These are phyloP conservation scores for Colletotrichum endophyticum DNA, from an alignment of 2,329 filamentous ascomycete species.

Conservation along the genomic window DNA sequence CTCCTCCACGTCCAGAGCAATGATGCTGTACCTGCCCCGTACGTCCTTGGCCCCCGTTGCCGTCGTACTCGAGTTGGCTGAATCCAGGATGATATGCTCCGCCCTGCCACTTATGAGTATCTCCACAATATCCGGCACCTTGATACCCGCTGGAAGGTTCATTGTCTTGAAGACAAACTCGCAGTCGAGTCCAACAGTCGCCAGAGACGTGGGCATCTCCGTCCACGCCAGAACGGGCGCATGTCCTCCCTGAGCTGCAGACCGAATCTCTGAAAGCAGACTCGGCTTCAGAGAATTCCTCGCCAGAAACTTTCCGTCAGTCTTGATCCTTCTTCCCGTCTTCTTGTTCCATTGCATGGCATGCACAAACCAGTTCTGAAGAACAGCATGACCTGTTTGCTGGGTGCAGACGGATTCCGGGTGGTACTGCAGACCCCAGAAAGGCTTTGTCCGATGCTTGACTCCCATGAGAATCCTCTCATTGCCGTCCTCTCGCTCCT, in stretches of 20 bases:
- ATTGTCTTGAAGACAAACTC: constrained; percentile 47
- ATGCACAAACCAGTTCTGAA: constrained; percentile 77
- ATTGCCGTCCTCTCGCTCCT: constrained; percentile 38
- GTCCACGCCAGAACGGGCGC: constrained; percentile 6
- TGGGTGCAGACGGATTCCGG: constrained; percentile 89
- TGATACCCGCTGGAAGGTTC: constrained; percentile 47
- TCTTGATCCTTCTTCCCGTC: constrained; percentile 22
- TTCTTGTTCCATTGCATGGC: constrained; percentile 64
- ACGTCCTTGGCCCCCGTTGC: constrained; percentile 47
- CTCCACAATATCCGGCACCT: constrained; percentile 61
- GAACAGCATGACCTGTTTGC: constrained; percentile 63
- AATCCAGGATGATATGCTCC: constrained; percentile 64
- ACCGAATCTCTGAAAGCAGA: constrained; percentile 30
- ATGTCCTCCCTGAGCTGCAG: background rate
- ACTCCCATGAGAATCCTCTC: constrained; percentile 78
- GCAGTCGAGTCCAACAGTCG: constrained; percentile 31
- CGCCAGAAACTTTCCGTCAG: constrained; percentile 27
- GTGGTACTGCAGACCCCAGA: constrained; percentile 91
- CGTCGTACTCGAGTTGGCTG: constrained; percentile 56
- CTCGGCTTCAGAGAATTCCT: constrained; percentile 36
- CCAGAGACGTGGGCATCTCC: constrained; percentile 23
- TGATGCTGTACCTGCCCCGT: constrained; percentile 73
- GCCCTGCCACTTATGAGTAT: constrained; percentile 41
- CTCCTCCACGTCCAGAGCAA: constrained; percentile 68
- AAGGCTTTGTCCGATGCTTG: constrained; percentile 70